Evolutionary conservation across 345 rosid genomes (phyloP).

Genomic region (Eucalyptus microcorys): DNA sequence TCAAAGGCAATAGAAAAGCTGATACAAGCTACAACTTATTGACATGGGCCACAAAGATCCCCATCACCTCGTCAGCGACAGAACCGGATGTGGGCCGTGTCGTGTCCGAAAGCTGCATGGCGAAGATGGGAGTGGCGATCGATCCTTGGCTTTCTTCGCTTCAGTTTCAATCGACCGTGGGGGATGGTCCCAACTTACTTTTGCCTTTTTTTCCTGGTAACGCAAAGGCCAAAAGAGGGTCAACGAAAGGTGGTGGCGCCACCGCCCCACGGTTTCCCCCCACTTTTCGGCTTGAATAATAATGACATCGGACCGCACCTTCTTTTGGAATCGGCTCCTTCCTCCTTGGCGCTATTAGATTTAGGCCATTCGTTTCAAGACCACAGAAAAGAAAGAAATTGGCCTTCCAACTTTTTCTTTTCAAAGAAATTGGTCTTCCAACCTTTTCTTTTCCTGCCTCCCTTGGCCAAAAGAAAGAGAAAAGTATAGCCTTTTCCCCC

Average conservation of each 20-base stretch:
- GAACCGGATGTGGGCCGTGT: neutral
- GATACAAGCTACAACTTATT: neutral
- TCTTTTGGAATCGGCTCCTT: neutral
- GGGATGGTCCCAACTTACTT: neutral
- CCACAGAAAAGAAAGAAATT: neutral
- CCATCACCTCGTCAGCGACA: neutral
- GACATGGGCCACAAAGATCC: neutral
- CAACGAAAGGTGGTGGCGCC: neutral
- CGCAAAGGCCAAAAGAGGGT: neutral
- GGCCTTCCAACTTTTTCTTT: neutral
- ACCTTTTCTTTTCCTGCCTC: neutral
- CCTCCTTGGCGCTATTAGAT: neutral
- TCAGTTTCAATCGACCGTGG: neutral
- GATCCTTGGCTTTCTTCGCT: neutral
- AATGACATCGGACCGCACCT: neutral
- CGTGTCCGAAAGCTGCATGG: neutral
- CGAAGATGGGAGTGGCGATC: neutral
- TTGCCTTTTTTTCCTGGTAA: neutral
- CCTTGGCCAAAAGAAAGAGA: neutral
- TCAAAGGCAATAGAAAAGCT: neutral
- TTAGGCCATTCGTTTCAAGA: neutral
- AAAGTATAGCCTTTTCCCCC: neutral
- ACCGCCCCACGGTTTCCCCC: neutral
- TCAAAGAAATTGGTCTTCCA: neutral
- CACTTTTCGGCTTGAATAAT: neutral